Evolutionary conservation across 1,139 yeast genomes (phyloP), one percentile per base, ranked within the genome.

Genomic region (Blastobotrys arbuscula): DNA sequence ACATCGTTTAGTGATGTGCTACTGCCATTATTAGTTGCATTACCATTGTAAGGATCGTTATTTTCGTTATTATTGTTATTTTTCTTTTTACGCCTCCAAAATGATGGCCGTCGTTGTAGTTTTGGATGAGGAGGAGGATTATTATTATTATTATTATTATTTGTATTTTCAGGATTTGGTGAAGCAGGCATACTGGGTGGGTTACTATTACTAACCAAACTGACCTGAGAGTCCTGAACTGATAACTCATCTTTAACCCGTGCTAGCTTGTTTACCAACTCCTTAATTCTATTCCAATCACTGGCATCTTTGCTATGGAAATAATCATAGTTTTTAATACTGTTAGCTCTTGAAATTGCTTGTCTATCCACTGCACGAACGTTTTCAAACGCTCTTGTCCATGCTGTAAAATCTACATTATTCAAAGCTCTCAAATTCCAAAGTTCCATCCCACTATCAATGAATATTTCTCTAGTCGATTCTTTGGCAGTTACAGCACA

Each of bases 401-500:
- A 92, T 9, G 79, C 74, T 40, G 78, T 76, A 74, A 89, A 92
- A 56, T 86, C 92, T 3, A 74, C 72, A 15, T 67, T 67, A 49
- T 76, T 79, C 40, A 76, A 69, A 0, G 97, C 87, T 59, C 84
- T 85, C 55, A 92, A 72, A 44, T 80, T 81, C 98, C 98, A 92
- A 15, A 87, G 81, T 64, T 92, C 98, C 82, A 92, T 83, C 2
- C 98, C 98, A 0, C 97, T 88, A 65, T 92, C 97, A 54, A 92
- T 77, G 47, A 84, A 82, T 44, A 92, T 81, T 58, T 85, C 85
- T 46, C 79, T 70, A 24, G 79, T 78, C 48, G 77, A 77, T 28
- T 80, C 74, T 58, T 84, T 82, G 1, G 95, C 97, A 51, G 94
- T 80, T 2, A 92, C 80, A 23, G 85, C 86, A 9, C 95, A 81